Conservation (phyloP, 2,329 filamentous ascomycete species). For the Cordyceps militaris region DNA sequence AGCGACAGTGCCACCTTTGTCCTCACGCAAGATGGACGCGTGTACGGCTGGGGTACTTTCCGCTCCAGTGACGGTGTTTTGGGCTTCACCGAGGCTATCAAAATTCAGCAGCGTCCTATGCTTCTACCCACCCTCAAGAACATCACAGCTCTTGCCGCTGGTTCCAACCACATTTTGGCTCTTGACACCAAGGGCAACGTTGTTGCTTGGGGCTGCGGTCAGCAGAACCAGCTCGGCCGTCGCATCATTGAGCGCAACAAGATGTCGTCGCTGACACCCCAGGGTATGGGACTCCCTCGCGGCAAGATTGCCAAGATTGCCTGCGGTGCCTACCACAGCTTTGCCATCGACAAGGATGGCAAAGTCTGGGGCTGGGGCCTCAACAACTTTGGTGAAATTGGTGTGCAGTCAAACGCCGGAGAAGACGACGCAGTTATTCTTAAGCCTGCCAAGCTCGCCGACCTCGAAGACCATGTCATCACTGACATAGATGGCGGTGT, state of each 20-base stretch:
- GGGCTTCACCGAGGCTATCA: slow-evolving; percentile 50
- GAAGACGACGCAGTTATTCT: slow-evolving; percentile 58
- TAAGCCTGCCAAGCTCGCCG: slow-evolving; percentile 60
- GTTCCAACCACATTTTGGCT: slow-evolving; percentile 65
- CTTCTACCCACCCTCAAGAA: slow-evolving; percentile 59
- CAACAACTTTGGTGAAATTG: slow-evolving; percentile 81
- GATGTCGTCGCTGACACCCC: slow-evolving; percentile 52
- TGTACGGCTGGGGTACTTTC: slow-evolving; percentile 84
- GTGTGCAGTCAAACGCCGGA: slow-evolving; percentile 48
- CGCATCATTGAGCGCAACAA: slow-evolving; percentile 55
- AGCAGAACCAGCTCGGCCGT: slow-evolving; percentile 59
- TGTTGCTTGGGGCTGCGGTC: slow-evolving; percentile 64
- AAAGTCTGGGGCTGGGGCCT: slow-evolving; percentile 76
- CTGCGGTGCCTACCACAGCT: slow-evolving; percentile 74
- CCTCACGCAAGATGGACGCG: slow-evolving; percentile 64
- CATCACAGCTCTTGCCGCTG: slow-evolving; percentile 56
- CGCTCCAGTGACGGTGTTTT: slow-evolving; percentile 57
- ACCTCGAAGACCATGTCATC: slow-evolving; percentile 58
- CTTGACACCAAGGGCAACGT: slow-evolving; percentile 59
- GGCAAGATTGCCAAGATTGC: slow-evolving; percentile 50
- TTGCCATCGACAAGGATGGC: slow-evolving; percentile 65
- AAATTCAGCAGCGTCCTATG: slow-evolving; percentile 42
- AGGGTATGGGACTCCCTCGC: slow-evolving; percentile 49
- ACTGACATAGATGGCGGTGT: slow-evolving; percentile 60
- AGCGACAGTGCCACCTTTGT: slow-evolving; percentile 71